Conservation (phyloP, 768 basidiomycete genomes). For the Leucosporidium yakuticum region DNA sequence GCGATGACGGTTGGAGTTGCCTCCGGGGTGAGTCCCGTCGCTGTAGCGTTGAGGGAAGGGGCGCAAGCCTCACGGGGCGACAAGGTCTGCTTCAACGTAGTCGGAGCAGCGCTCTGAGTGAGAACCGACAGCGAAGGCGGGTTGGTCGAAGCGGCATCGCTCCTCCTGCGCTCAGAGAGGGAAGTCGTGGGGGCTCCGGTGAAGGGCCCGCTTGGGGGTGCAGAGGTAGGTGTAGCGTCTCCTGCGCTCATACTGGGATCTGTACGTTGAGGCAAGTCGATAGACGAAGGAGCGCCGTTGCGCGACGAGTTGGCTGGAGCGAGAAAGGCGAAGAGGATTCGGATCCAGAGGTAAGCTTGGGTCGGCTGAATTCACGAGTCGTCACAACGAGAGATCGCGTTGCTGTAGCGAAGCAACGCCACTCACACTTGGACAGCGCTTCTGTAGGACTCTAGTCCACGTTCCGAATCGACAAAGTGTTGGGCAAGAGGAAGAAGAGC, state of each 20-base stretch:
- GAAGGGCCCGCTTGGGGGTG: not conserved
- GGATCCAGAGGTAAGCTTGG: too few relatives aligned
- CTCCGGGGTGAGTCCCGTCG: not conserved
- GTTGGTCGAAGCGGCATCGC: not conserved
- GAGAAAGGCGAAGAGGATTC: too few relatives aligned
- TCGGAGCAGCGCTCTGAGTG: not conserved
- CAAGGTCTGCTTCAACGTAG: slow-evolving; percentile 17
- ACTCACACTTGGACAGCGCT: too few relatives aligned
- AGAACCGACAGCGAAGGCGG: slow-evolving; percentile 7
- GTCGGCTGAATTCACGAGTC: too few relatives aligned
- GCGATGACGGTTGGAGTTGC: slow-evolving; percentile 10
- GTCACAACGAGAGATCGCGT: too few relatives aligned
- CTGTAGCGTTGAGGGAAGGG: slow-evolving; percentile 25
- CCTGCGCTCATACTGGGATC: not conserved
- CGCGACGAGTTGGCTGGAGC: not conserved
- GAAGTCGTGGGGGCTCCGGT: not conserved
- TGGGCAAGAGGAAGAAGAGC: too few relatives aligned
- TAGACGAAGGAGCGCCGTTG: not conserved
- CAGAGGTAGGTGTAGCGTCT: not conserved
- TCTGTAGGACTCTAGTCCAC: too few relatives aligned
- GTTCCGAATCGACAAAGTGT: too few relatives aligned
- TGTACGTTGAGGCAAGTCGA: not conserved
- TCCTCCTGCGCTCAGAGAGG: not conserved
- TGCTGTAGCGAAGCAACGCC: too few relatives aligned
- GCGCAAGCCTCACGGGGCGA: slow-evolving; percentile 13